These are phyloP conservation scores for Globisporangium parvum DNA, from an alignment of 352 stramenopile genomes.

Conservation along the genomic window DNA sequence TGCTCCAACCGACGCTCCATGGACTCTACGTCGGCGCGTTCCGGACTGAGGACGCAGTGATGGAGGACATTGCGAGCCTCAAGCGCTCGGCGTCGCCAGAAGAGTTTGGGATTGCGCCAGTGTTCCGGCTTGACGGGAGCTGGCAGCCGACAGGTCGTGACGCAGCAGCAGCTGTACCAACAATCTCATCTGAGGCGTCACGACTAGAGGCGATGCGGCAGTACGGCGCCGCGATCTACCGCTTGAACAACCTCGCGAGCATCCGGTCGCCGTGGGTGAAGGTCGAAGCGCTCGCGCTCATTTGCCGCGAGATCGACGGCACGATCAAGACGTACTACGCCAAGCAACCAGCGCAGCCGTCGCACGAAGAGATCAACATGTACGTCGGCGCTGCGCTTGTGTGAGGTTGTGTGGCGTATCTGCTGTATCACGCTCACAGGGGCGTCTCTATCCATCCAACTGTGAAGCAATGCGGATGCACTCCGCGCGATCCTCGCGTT, in stretches of 20 bases:
- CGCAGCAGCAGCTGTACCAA: not conserved
- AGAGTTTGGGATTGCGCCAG: slow-evolving; percentile 31
- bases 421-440: too few species aligned
- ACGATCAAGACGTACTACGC: slow-evolving; percentile 42
- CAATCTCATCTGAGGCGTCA: slow-evolving; percentile 1
- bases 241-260: slow-evolving; percentile 36
- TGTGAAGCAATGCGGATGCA: slow-evolving; percentile 41
- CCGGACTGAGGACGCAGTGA: slow-evolving; percentile 33
- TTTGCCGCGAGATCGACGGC: slow-evolving; percentile 41
- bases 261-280: slow-evolving; percentile 56
- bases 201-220: slow-evolving; percentile 24
- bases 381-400: too few species aligned
- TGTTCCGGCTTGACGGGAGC: slow-evolving; percentile 51
- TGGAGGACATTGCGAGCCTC: slow-evolving; percentile 26
- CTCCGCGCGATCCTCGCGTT: slow-evolving; percentile 49
- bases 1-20: slow-evolving; percentile 56
- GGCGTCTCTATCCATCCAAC: too few species aligned
- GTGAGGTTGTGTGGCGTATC: too few species aligned
- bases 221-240: slow-evolving; percentile 32
- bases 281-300: slow-evolving; percentile 29
- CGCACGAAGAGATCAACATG: slow-evolving; percentile 31
- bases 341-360: slow-evolving; percentile 8
- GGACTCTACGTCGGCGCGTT: slow-evolving; percentile 48
- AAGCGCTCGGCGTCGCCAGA: slow-evolving; percentile 21
- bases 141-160: slow-evolving; percentile 8